Conservation (phyloP, 495 filamentous ascomycete genomes). For the Pseudoneurospora amorphoporcata region DNA sequence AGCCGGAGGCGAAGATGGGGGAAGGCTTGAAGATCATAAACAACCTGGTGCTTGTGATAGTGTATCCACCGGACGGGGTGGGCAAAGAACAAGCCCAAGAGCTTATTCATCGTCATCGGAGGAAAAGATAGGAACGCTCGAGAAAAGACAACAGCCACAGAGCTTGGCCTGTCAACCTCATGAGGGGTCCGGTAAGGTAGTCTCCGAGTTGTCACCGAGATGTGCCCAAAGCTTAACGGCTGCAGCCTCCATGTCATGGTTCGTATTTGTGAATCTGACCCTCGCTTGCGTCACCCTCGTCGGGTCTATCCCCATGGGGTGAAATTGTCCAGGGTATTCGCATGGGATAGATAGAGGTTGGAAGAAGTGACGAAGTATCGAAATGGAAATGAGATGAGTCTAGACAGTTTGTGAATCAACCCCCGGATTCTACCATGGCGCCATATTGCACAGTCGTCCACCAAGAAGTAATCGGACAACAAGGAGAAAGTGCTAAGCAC, state of each 20-base stretch:
- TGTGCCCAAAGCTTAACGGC: background rate
- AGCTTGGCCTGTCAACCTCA: background rate
- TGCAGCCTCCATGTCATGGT: background rate
- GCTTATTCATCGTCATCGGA: background rate
- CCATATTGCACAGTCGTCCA: background rate
- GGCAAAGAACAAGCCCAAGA: background rate
- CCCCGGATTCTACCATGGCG: background rate
- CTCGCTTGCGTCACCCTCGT: background rate
- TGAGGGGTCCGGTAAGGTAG: background rate
- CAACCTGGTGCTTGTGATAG: background rate
- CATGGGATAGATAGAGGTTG: background rate
- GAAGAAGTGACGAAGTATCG: background rate
- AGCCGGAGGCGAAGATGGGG: background rate
- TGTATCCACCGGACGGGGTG: background rate
- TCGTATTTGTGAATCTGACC: background rate
- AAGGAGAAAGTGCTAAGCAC: background rate
- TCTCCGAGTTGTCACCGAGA: background rate
- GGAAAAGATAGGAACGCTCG: background rate
- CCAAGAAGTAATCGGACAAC: background rate
- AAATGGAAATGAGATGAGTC: background rate
- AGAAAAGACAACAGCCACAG: background rate
- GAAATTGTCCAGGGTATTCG: background rate
- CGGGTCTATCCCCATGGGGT: background rate
- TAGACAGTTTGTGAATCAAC: background rate
- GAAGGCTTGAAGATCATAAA: background rate